phyloP scores from a whole-genome alignment of 1,284 basidiomycete genomes.

The Moniliella sp. region DNA sequence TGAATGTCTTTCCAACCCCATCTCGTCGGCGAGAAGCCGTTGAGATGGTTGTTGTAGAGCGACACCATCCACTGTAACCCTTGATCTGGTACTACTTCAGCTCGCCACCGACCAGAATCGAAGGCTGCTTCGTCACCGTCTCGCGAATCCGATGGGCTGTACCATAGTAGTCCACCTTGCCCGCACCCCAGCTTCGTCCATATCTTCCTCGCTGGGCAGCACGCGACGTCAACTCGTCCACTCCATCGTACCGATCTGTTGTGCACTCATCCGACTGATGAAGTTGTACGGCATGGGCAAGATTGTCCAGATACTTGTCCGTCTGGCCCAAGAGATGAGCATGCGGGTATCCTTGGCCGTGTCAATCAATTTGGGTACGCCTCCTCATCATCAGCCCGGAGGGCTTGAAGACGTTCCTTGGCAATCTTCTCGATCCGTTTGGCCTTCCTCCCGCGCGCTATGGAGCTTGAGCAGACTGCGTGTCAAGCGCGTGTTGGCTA shows the following conservation, averaged over 20 bases:
- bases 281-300: constrained; percentile 76
- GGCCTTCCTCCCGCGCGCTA: constrained; percentile 39
- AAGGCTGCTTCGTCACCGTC: constrained; percentile 61
- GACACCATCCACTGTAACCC: constrained; percentile 34
- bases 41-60: constrained; percentile 33
- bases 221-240: no score
- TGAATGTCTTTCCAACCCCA: constrained; percentile 34
- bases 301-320: constrained; percentile 76
- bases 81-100: constrained; percentile 34
- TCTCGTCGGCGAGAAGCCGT: constrained; percentile 33
- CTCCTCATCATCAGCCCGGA: constrained; percentile 95
- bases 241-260: no score
- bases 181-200: no score
- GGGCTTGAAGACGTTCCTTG: constrained; percentile 92
- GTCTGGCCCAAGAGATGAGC: constrained; percentile 87
- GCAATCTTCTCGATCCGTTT: constrained; percentile 71
- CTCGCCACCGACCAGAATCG: constrained; percentile 45
- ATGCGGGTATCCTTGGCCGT: constrained; percentile 98
- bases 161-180: constrained; percentile 84
- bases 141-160: constrained; percentile 85
- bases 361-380: constrained; percentile 97
- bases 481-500: constrained; percentile 38
- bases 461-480: constrained; percentile 37
- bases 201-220: no score
- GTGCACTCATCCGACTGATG: constrained; percentile 61